Evolutionary conservation across 1,284 basidiomycete species (phyloP), one percentile per base, ranked within the genome.

Genomic region (Papiliotrema laurentii): DNA sequence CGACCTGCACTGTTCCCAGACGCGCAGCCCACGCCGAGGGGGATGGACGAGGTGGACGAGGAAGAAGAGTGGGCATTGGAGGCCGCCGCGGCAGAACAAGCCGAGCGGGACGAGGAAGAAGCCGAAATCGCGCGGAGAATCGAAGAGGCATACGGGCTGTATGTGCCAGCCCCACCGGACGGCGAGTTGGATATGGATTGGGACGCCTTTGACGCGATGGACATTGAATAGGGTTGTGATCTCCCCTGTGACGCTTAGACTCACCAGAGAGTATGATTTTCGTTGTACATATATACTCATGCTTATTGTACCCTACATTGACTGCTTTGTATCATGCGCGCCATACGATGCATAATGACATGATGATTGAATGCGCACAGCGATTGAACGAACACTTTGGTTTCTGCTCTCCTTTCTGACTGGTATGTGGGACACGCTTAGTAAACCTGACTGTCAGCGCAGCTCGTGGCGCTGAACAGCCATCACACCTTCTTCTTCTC

Each of bases 401-500:
- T n/a, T n/a, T n/a, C n/a, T n/a, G n/a, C n/a, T n/a, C n/a, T n/a
- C n/a, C n/a, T n/a, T n/a, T n/a, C n/a, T n/a, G n/a, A n/a, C n/a
- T n/a, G n/a, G n/a, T n/a, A n/a, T n/a, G n/a, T n/a, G n/a, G n/a
- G n/a, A n/a, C n/a, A n/a, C n/a, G n/a, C n/a, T 47, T 55, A 55
- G 53, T 55, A 55, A 34, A 55, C 53, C 53, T 55, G 37, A 18
- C 5, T 34, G 27, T 37, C 41, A 52, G 45, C 45, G 30, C 14
- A 19, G 11, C 7, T n/a, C 24, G 30, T 33, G 10, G 10, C 10
- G 22, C 5, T 45, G 46, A 16, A 24, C 16, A n/a, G 33, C 19
- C 3, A 16, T 19, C 56, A 51, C 13, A 83, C 91, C 82, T 97
- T 97, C 81, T 97, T 97, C 81, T 97, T 97, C 80, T 97, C 93